Evolutionary conservation across 1,284 basidiomycete genomes (phyloP), one percentile per base, ranked within the genome.

Genomic region (Cryptococcus sp.): DNA sequence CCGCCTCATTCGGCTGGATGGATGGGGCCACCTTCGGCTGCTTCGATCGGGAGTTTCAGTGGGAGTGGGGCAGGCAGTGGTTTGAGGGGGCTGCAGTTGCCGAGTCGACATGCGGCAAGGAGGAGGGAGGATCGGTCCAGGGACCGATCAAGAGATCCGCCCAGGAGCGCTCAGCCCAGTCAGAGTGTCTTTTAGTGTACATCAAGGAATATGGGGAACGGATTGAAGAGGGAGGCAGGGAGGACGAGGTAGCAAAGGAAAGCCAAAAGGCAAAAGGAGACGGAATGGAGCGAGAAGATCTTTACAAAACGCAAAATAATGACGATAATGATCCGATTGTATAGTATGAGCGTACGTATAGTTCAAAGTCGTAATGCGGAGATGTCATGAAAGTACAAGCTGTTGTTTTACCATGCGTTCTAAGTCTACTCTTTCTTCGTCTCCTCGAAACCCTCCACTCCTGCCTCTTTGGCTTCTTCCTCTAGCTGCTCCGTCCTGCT

Each of bases 81-180:
- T 11, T 43, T 66, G 28, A 57, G 60, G 36, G 62, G 58, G 2
- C 45, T 66, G 40, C 60, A 62, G 34, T 35, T 66, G 33, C 64
- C 64, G 18, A 55, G 43, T n/a, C 55, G 57, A 34, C 62, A 64
- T 36, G 54, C 53, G 12, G 45, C 48, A 34, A 53, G 47, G 54
- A 53, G 14, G 45, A 49, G 41, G 34, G 57, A 16, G 48, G 56
- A 23, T 26, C 40, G 38, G 28, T 33, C 24, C 18, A 22, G 47
- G 42, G 18, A n/a, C n/a, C n/a, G n/a, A n/a, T 32, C 18, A n/a
- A 35, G 26, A 23, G 47, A 44, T 25, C 42, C 25, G 33, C 52
- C 49, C 16, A 45, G 49, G n/a, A 57, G 56, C 36, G 53, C 56
- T n/a, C 51, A 52, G 40, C 34, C 56, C 28, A 45, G 49, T 18